Base-by-base conservation (phyloP, 495 filamentous ascomycete species). In the Penicillium odoratum region DNA sequence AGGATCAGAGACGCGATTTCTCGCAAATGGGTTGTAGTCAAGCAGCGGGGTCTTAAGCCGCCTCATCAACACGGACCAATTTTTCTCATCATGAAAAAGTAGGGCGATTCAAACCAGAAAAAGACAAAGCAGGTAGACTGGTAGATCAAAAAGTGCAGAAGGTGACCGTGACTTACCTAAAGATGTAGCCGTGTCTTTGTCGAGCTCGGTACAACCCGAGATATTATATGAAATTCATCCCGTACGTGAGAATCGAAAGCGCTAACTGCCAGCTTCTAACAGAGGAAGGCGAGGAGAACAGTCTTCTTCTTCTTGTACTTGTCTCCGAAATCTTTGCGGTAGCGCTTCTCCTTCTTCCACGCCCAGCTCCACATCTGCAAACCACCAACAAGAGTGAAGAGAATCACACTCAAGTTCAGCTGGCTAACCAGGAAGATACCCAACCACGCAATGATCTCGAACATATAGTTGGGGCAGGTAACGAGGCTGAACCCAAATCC, bases 31-130 rank as follows among this genome's bases (percentile, higher is more conserved):
- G 77, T 78, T 85, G 82, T 93, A 92, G 83, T 93, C 93, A 86
- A 85, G 71, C 82, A 80, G 84, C 88, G 89, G 87, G 88, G 89
- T 95, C 92, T 96, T 96, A 92, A 91, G 82, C 87, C 92, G 88
- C 88, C 89, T 97, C 90, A 86, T 92, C 83, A 96, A 96, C 92
- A 97, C 92, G 92, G 93, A 96, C 93, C 91, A 95, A 91, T 87
- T 72, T 84, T 84, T 85, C 82, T 94, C 91, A 95, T 96, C 91
- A 94, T 84, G 60, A 68, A 53, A 42, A 56, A 38, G 31, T 49
- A 26, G 61, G 48, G 43, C 53, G 38, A 51, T 42, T 21, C 28
- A 54, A 58, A 47, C 49, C 53, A 55, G 42, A 58, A 57, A 49
- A 48, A 40, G 26, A 1, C 31, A 33, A 46, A 26, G 18, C 15